These are phyloP conservation scores for Silene coronaria DNA, from an alignment of 179 eudicot species.

Conservation along the genomic window DNA sequence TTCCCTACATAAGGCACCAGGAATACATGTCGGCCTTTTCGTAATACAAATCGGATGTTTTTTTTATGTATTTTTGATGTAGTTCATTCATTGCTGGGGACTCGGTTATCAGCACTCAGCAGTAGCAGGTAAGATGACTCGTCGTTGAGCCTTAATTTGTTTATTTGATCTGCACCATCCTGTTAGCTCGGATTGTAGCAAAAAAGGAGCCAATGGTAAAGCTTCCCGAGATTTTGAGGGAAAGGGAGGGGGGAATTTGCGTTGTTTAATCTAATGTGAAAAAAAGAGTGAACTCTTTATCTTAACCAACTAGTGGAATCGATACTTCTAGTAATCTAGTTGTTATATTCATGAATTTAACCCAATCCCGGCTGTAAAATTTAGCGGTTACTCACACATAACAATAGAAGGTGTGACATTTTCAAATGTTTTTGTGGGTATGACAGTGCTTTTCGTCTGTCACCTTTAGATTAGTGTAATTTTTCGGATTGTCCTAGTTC, in stretches of 20 bases:
- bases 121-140: neutral
- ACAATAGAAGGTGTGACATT: neutral
- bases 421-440: neutral
- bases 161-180: neutral
- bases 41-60: neutral
- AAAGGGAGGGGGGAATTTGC: too few species aligned
- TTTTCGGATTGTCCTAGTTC: neutral
- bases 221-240: neutral
- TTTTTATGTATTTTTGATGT: neutral
- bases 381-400: neutral
- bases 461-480: neutral
- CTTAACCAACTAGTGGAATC: neutral
- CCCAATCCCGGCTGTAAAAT: neutral
- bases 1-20: neutral
- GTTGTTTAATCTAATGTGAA: too few species aligned
- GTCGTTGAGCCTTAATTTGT: neutral
- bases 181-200: neutral
- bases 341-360: neutral
- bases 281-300: neutral
- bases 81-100: neutral
- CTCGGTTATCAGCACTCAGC: neutral
- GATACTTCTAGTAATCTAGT: neutral
- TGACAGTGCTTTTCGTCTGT: neutral
- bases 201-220: neutral
- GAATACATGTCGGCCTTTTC: neutral